A percentile compares a stretch with the other conserved stretches of the same genome.
Conservation (phyloP, 495 filamentous ascomycete species). For the Podospora appendiculata region DNA sequence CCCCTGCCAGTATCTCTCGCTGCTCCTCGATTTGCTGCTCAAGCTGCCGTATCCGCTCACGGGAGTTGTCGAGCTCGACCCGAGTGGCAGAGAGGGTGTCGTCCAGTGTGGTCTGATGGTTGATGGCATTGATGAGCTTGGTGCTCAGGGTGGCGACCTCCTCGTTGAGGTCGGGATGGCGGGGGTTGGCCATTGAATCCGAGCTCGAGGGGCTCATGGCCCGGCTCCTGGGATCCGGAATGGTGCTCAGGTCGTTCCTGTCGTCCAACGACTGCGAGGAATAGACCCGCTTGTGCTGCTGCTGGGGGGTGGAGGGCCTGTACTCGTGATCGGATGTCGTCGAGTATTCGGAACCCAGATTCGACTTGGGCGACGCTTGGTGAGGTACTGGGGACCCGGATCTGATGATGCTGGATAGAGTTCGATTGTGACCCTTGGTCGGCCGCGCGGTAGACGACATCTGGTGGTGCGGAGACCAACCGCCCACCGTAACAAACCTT, state of each 20-base stretch:
- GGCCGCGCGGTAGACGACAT: conserved; percentile 22
- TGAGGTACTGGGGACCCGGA: conserved; percentile 20
- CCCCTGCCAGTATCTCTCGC: conserved; percentile 55
- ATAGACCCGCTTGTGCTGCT: conserved; percentile 21
- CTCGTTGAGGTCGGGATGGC: conserved; percentile 71
- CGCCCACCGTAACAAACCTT: conserved; percentile 43
- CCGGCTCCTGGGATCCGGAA: conserved; percentile 41
- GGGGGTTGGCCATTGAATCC: conserved; percentile 15
- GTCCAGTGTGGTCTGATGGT: conserved; percentile 89
- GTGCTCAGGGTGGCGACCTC: conserved; percentile 89
- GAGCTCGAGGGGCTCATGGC: conserved; percentile 26
- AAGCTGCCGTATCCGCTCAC: conserved; percentile 57
- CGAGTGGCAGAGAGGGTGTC: conserved; percentile 76
- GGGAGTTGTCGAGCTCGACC: conserved; percentile 73
- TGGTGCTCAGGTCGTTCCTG: conserved; percentile 39
- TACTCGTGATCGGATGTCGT: conserved; percentile 8
- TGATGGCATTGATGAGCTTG: conserved; percentile 94
- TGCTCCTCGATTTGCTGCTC: conserved; percentile 47
- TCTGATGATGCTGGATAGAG: conserved; percentile 38
- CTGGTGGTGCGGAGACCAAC: conserved; percentile 45
- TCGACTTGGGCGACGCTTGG: conserved; percentile 9
- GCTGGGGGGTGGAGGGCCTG: conserved; percentile 20
- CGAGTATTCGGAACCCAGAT: conserved; percentile 8
- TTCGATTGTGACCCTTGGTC: conserved; percentile 40
- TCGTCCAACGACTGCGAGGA: conserved; percentile 27